Evolutionary conservation across 2,329 filamentous ascomycete species (phyloP).

Genomic region (Colletotrichum sublineola): DNA sequence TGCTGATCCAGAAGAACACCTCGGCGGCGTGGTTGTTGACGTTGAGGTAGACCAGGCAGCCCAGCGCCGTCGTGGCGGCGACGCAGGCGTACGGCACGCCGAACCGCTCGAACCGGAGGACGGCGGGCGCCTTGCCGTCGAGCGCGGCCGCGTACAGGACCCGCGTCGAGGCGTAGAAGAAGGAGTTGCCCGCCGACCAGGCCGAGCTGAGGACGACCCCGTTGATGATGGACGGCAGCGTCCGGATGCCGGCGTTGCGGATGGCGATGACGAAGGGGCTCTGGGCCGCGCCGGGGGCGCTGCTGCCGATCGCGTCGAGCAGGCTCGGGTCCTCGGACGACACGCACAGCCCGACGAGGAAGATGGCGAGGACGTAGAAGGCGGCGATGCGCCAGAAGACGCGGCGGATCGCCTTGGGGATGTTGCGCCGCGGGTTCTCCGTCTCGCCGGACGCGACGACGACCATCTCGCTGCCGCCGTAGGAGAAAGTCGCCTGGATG

Average conservation of each 20-base stretch:
- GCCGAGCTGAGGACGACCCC: constrained; percentile 81
- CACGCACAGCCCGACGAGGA: constrained; percentile 65
- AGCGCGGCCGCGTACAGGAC: constrained; percentile 71
- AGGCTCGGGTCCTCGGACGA: constrained; percentile 58
- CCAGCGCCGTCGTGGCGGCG: constrained; percentile 66
- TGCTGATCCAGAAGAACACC: constrained; percentile 63
- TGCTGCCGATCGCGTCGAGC: constrained; percentile 46
- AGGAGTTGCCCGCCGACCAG: constrained; percentile 77
- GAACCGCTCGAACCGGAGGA: constrained; percentile 67
- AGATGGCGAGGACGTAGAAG: constrained; percentile 55
- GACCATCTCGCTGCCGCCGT: constrained; percentile 64
- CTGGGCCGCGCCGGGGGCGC: constrained; percentile 30
- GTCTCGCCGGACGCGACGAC: constrained; percentile 67
- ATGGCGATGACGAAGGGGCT: constrained; percentile 71
- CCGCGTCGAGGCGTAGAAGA: constrained; percentile 70
- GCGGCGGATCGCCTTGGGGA: constrained; percentile 65
- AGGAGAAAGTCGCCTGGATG: constrained; percentile 62
- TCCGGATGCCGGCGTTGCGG: constrained; percentile 74
- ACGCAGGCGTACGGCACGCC: constrained; percentile 37
- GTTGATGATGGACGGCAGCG: constrained; percentile 80
- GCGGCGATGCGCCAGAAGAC: constrained; percentile 63
- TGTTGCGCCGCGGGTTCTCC: constrained; percentile 60
- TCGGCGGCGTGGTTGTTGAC: constrained; percentile 61
- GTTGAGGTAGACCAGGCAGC: constrained; percentile 74
- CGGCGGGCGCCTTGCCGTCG: constrained; percentile 68